These are phyloP conservation scores for Chrysosporium keratinophilum DNA, from an alignment of 2,329 filamentous ascomycete genomes.

Conservation along the genomic window DNA sequence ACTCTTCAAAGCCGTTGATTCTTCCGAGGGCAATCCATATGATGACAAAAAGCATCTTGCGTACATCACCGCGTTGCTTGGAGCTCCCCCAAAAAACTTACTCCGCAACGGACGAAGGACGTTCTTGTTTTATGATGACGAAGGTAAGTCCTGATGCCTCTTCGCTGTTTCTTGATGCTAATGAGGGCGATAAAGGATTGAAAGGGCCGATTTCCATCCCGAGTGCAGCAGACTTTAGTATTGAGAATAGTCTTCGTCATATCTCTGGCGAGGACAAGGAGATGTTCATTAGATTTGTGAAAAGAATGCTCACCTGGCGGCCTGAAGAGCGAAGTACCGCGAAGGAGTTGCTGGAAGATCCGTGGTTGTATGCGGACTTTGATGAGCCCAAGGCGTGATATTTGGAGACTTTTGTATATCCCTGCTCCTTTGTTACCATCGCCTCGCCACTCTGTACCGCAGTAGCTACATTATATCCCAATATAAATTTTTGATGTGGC, in stretches of 20 bases:
- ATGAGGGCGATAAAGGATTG: background rate
- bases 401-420: background rate
- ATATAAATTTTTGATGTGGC: background rate
- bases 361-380: too few species aligned
- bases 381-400: background rate
- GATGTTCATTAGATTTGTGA: too few species aligned
- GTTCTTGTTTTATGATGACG: slow-evolving; percentile 18
- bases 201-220: slow-evolving; percentile 1
- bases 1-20: slow-evolving; percentile 24
- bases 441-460: too few species aligned
- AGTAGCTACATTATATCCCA: too few species aligned
- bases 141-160: slow-evolving; percentile 20
- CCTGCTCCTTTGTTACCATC: background rate
- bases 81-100: slow-evolving; percentile 14
- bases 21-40: slow-evolving; percentile 16
- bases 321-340: too few species aligned
- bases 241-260: too few species aligned
- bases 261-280: too few species aligned
- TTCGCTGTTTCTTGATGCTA: slow-evolving; percentile 15
- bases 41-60: slow-evolving; percentile 19
- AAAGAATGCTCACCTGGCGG: too few species aligned
- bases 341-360: too few species aligned
- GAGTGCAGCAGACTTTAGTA: slow-evolving; percentile 11
- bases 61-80: slow-evolving; percentile 14
- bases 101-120: slow-evolving; percentile 12